Evolutionary conservation across 345 rosid genomes (phyloP), one percentile per base, ranked within the genome.

Genomic region (Syzygium jambos): DNA sequence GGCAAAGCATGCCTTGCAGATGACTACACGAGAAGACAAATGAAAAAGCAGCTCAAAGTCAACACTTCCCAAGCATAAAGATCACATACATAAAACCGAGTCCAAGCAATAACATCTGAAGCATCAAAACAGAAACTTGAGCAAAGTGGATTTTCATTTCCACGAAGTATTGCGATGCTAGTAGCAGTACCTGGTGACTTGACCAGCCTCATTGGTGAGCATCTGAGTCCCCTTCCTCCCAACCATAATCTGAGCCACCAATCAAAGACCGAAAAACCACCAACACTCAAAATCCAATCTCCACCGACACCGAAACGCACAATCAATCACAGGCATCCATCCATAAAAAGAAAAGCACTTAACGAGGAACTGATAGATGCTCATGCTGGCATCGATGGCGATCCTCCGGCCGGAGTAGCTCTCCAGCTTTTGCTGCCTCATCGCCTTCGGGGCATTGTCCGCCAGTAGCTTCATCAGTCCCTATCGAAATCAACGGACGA

Each of bases 371-470:
- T 97, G 99, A 88, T 97, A 95, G 80, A 96, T 97, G 95, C 98
- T 95, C 98, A 95, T 96, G 97, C 98, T 95, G 83, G 99, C 98
- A 87, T 97, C 99, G 52, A 96, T 91, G 29, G 98, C 98, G 9
- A 96, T 96, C 91, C 96, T 95, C 51, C 98, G 95, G 85, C 99
- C 98, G 38, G 95, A 97, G 86, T 91, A 97, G 92, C 95, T 93
- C 90, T 96, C 97, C 65, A 96, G 93, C 89, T 96, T 97, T 89
- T 95, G 96, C 90, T 95, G 98, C 90, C 95, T 97, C 98, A 95
- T 94, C 63, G 94, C 91, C 59, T 88, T 93, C 6, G 98, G 98
- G 21, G 97, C 98, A 91, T 96, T 95, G 89, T 96, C 98, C 9
- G 98, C 98, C 87, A 97, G 90, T 84, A 97, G 95, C 94, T 97